Percentiles rank a stretch among this genome's conserved stretches.
phyloP scores from a whole-genome alignment of 2,329 filamentous ascomycete genomes.

The Xylariales sp. region DNA sequence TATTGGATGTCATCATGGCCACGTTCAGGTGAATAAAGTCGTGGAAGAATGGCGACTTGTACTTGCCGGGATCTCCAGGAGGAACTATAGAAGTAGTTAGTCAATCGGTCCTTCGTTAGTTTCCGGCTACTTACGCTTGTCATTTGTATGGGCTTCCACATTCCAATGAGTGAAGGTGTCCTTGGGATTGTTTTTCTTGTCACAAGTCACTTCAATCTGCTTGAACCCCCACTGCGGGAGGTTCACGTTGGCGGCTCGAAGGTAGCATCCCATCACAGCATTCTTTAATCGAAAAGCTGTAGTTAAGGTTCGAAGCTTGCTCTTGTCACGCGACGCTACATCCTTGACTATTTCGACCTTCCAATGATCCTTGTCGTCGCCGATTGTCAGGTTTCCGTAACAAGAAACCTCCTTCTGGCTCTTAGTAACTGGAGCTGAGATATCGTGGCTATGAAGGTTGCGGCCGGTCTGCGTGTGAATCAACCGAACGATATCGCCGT shows the following conservation, averaged over 20 bases:
- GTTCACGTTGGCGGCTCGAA: slow-evolving; percentile 94
- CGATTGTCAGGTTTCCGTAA: slow-evolving; percentile 95
- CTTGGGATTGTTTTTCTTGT: slow-evolving; percentile 89
- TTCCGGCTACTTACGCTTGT: slow-evolving; percentile 77
- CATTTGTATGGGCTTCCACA: slow-evolving; percentile 93
- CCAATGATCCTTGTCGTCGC: slow-evolving; percentile 99
- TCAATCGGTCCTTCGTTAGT: slow-evolving; percentile 6
- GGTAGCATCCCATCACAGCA: slow-evolving; percentile 85
- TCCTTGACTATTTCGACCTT: slow-evolving; percentile 90
- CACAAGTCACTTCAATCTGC: slow-evolving; percentile 97
- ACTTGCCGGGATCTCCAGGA: slow-evolving; percentile 86
- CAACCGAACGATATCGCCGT: slow-evolving; percentile 83
- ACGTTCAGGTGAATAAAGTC: slow-evolving; percentile 99
- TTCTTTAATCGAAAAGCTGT: slow-evolving; percentile 92
- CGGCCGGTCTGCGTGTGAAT: slow-evolving; percentile 96
- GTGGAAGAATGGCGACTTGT: slow-evolving; percentile 96
- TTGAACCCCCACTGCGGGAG: slow-evolving; percentile 99
- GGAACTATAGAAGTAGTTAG: slow-evolving; percentile 70
- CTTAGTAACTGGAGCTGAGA: slow-evolving; percentile 90
- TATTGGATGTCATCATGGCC: slow-evolving; percentile 99
- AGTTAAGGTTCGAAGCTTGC: slow-evolving; percentile 88
- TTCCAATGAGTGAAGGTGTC: slow-evolving; percentile 99
- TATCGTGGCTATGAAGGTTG: slow-evolving; percentile 94
- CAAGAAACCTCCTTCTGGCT: slow-evolving; percentile 91
- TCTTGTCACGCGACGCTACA: slow-evolving; percentile 85